A percentile compares a stretch with the other conserved stretches of the same genome.
Conservation (phyloP, 2,329 filamentous ascomycete genomes). For the Pseudomassariella vexata region DNA sequence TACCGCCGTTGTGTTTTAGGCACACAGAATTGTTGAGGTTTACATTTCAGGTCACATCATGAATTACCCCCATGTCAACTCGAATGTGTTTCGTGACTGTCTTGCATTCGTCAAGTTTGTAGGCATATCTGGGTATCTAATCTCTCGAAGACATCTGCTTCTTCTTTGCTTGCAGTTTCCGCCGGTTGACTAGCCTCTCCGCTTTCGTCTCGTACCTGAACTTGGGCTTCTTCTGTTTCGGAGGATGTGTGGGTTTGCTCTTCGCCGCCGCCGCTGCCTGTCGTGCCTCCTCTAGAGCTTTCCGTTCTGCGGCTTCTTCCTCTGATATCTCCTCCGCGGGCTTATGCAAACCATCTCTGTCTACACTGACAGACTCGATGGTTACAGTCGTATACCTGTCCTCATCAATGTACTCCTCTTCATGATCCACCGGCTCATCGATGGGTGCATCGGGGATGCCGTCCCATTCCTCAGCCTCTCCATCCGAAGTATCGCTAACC, state of each 20-base stretch:
- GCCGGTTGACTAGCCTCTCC: slow-evolving; percentile 69
- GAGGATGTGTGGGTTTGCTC: slow-evolving; percentile 48
- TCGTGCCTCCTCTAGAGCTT: slow-evolving; percentile 25
- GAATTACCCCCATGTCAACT: slow-evolving; percentile 1
- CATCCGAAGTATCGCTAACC: slow-evolving; percentile 24
- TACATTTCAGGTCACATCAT: slow-evolving; percentile 7
- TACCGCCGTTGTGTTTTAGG: no score
- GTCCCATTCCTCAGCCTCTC: slow-evolving; percentile 48
- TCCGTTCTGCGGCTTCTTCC: slow-evolving; percentile 27
- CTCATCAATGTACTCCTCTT: slow-evolving; percentile 94
- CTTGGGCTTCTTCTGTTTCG: slow-evolving; percentile 83
- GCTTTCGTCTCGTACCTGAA: slow-evolving; percentile 89
- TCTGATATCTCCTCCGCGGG: slow-evolving; percentile 33
- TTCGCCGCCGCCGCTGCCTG: slow-evolving; percentile 36
- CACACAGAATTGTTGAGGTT: slow-evolving; percentile 1
- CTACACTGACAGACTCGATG: slow-evolving; percentile 79
- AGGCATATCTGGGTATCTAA: no score
- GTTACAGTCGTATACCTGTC: slow-evolving; percentile 94
- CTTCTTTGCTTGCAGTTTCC: slow-evolving; percentile 66
- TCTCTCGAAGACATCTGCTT: no score
- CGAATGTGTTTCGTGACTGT: background rate
- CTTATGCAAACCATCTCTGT: slow-evolving; percentile 65
- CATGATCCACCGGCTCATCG: slow-evolving; percentile 60
- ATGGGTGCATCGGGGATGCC: slow-evolving; percentile 52
- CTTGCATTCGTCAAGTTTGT: no score